Conservation (phyloP, 306 rosid species). For the Acacia crassicarpa region DNA sequence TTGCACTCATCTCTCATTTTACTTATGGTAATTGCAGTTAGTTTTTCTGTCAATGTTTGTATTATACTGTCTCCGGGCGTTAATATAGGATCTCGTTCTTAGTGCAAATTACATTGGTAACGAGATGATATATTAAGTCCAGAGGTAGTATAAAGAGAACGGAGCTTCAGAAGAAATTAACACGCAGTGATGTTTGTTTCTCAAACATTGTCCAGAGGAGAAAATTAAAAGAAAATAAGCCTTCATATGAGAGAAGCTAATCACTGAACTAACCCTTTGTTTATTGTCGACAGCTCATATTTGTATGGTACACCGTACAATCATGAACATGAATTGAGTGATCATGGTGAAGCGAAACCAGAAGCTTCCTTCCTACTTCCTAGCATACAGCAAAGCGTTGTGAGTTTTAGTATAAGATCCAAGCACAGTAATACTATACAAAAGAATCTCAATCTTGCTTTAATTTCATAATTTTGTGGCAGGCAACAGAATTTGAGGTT, state of each 20-base stretch:
- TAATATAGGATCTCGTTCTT: no score
- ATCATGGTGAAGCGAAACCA: background rate
- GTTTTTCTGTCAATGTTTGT: background rate
- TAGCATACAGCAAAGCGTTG: background rate
- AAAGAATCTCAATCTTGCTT: background rate
- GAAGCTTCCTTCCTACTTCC: background rate
- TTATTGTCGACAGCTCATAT: slow-evolving; percentile 11
- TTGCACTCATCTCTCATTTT: background rate
- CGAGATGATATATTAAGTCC: no score
- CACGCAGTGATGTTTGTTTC: background rate
- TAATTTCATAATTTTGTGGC: background rate
- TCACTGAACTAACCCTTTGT: background rate
- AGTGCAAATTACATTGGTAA: no score
- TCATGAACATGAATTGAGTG: background rate
- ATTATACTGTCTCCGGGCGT: background rate
- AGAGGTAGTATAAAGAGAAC: background rate
- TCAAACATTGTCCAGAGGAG: background rate
- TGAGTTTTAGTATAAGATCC: background rate
- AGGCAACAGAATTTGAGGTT: background rate
- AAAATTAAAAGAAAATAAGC: background rate
- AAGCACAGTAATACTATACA: background rate
- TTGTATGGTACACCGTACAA: background rate
- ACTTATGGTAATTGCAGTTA: background rate
- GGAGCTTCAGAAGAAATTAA: background rate
- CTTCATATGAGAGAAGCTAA: background rate